These are phyloP conservation scores for Pseudohalonectria lignicola DNA, from an alignment of 2,329 filamentous ascomycete species.

Conservation along the genomic window DNA sequence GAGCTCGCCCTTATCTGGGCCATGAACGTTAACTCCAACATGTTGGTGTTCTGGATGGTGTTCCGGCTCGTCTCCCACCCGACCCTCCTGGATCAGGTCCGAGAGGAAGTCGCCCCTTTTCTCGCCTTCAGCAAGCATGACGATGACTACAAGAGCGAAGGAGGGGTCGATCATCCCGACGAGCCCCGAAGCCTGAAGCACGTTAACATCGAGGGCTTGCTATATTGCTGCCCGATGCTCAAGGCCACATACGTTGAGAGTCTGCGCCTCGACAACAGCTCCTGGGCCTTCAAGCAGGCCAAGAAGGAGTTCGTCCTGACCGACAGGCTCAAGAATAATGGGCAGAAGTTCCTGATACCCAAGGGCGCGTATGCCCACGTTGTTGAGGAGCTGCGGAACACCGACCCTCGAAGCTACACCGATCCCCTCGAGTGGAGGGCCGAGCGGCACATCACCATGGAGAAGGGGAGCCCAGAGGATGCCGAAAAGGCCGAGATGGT, in stretches of 20 bases:
- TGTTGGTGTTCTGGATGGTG: slow-evolving; percentile 27
- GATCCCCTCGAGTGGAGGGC: slow-evolving; percentile 23
- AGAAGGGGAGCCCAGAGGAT: slow-evolving; percentile 11
- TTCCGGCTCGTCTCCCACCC: slow-evolving; percentile 26
- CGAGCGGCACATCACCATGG: slow-evolving; percentile 16
- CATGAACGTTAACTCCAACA: slow-evolving; percentile 25
- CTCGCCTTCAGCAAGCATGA: slow-evolving; percentile 8
- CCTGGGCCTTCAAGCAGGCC: slow-evolving; percentile 18
- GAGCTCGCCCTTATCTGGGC: slow-evolving; percentile 26
- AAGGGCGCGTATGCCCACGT: slow-evolving; percentile 23
- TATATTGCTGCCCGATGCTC: slow-evolving; percentile 24
- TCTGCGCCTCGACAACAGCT: slow-evolving; percentile 23
- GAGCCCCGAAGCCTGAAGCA: slow-evolving; percentile 11
- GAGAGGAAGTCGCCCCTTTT: slow-evolving; percentile 23
- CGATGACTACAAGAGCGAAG: too few relatives aligned
- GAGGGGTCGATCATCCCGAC: too few relatives aligned
- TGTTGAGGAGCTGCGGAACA: slow-evolving; percentile 20
- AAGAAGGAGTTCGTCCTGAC: slow-evolving; percentile 20
- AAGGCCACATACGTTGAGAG: slow-evolving; percentile 28
- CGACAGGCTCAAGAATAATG: slow-evolving; percentile 7
- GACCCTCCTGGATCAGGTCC: slow-evolving; percentile 24
- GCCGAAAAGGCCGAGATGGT: slow-evolving; percentile 12
- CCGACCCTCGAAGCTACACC: slow-evolving; percentile 19
- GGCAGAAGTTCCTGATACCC: slow-evolving; percentile 15
- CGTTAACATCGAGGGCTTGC: slow-evolving; percentile 21